These are phyloP conservation scores for Cladophialophora exuberans DNA, from an alignment of 2,329 filamentous ascomycete species.

Conservation along the genomic window DNA sequence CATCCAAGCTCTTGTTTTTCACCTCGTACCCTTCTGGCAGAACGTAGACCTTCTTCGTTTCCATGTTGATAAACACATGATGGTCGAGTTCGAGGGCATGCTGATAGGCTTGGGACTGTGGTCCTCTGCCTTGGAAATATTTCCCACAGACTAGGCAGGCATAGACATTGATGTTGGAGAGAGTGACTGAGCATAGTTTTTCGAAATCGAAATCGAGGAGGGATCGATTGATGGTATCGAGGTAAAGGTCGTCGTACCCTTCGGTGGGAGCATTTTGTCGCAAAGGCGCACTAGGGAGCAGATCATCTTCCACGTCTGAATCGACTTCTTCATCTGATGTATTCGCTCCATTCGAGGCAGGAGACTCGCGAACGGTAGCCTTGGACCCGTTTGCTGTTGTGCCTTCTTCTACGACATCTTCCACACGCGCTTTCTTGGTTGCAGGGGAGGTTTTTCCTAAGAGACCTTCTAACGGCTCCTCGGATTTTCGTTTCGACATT, in stretches of 20 bases:
- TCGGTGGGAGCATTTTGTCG: slow-evolving; percentile 79
- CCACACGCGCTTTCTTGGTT: slow-evolving; percentile 49
- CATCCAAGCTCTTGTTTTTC: slow-evolving; percentile 88
- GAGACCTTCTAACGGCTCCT: slow-evolving; percentile 45
- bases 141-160: slow-evolving; percentile 97
- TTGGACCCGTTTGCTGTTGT: not conserved
- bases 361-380: not conserved
- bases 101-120: slow-evolving; percentile 95
- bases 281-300: slow-evolving; percentile 43
- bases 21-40: slow-evolving; percentile 97
- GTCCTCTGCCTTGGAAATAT: slow-evolving; percentile 92
- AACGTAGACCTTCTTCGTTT: slow-evolving; percentile 86
- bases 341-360: slow-evolving; percentile 5
- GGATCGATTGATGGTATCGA: slow-evolving; percentile 92
- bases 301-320: slow-evolving; percentile 43
- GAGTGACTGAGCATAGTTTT: slow-evolving; percentile 92
- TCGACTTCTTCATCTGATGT: slow-evolving; percentile 38
- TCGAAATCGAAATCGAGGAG: slow-evolving; percentile 98
- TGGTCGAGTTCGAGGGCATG: slow-evolving; percentile 93
- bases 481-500: slow-evolving; percentile 54
- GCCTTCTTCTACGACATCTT: slow-evolving; percentile 39
- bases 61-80: slow-evolving; percentile 98
- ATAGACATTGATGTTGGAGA: slow-evolving; percentile 99
- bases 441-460: slow-evolving; percentile 43
- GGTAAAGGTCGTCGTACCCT: slow-evolving; percentile 93